These are phyloP conservation scores for Taiozyma sp. DNA, from an alignment of 1,139 yeast genomes.

Conservation along the genomic window DNA sequence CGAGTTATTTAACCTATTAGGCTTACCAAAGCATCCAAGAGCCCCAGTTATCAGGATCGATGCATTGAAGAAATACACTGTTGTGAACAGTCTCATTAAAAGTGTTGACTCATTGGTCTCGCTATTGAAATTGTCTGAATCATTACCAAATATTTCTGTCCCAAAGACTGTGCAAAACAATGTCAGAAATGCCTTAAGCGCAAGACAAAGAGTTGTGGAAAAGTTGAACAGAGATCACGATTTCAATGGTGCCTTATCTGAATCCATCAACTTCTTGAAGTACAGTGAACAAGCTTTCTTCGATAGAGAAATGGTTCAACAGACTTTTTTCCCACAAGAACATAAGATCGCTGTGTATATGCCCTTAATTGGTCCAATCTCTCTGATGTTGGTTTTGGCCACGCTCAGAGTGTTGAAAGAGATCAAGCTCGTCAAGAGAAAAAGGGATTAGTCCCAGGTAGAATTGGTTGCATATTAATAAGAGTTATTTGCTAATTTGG, in stretches of 20 bases:
- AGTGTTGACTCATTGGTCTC: constrained; percentile 64
- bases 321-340: constrained; percentile 90
- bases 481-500: not conserved
- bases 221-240: constrained; percentile 21
- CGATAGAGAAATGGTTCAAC: constrained; percentile 93
- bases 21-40: constrained; percentile 53
- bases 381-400: constrained; percentile 65
- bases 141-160: constrained; percentile 75
- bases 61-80: constrained; percentile 54
- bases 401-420: constrained; percentile 40
- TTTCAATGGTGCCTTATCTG: constrained; percentile 44
- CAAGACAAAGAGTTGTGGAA: constrained; percentile 28
- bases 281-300: constrained; percentile 78
- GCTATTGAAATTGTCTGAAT: constrained; percentile 59
- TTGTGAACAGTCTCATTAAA: constrained; percentile 47
- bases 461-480: not conserved
- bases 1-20: constrained; percentile 70
- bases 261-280: constrained; percentile 51
- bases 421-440: constrained; percentile 17
- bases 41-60: constrained; percentile 64
- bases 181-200: constrained; percentile 28
- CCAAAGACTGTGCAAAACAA: constrained; percentile 43
- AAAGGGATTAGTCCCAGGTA: constrained; percentile 1
- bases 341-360: constrained; percentile 91
- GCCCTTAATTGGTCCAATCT: constrained; percentile 83